Percentiles rank a stretch among this genome's conserved stretches.
These are phyloP conservation scores for Trichoderma sp. DNA, from an alignment of 2,329 filamentous ascomycete genomes.

Conservation along the genomic window DNA sequence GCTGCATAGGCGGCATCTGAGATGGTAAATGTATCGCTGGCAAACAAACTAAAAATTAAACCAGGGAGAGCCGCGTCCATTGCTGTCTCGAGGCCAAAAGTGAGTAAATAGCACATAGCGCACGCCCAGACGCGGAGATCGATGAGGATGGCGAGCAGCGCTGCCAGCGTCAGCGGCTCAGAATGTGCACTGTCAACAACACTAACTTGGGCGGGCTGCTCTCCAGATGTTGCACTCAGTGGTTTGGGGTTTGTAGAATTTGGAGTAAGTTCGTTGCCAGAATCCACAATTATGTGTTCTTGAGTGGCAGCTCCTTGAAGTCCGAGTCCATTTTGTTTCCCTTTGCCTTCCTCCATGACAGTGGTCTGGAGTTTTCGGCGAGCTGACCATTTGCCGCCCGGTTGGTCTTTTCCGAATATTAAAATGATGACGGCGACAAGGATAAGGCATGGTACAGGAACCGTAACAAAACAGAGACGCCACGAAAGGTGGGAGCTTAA, in stretches of 20 bases:
- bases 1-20: slow-evolving; percentile 54
- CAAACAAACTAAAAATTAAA: slow-evolving; percentile 57
- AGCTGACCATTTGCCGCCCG: slow-evolving; percentile 77
- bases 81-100: slow-evolving; percentile 61
- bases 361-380: slow-evolving; percentile 54
- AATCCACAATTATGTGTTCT: neutral
- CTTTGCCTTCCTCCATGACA: slow-evolving; percentile 53
- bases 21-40: slow-evolving; percentile 54
- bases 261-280: neutral
- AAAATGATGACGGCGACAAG: slow-evolving; percentile 63
- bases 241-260: neutral
- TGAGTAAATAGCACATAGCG: slow-evolving; percentile 55
- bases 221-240: neutral
- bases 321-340: slow-evolving; percentile 32
- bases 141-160: slow-evolving; percentile 45
- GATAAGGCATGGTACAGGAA: slow-evolving; percentile 79
- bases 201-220: neutral
- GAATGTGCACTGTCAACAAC: neutral
- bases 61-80: slow-evolving; percentile 59
- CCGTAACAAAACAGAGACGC: slow-evolving; percentile 62
- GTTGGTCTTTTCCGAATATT: slow-evolving; percentile 76
- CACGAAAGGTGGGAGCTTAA: slow-evolving; percentile 64
- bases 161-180: slow-evolving; percentile 30
- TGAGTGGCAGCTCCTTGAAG: neutral
- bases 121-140: slow-evolving; percentile 55